Percentiles rank a stretch among this genome's conserved stretches.
These are phyloP conservation scores for Boletus calvinii DNA, from an alignment of 1,284 basidiomycete species.

Conservation along the genomic window DNA sequence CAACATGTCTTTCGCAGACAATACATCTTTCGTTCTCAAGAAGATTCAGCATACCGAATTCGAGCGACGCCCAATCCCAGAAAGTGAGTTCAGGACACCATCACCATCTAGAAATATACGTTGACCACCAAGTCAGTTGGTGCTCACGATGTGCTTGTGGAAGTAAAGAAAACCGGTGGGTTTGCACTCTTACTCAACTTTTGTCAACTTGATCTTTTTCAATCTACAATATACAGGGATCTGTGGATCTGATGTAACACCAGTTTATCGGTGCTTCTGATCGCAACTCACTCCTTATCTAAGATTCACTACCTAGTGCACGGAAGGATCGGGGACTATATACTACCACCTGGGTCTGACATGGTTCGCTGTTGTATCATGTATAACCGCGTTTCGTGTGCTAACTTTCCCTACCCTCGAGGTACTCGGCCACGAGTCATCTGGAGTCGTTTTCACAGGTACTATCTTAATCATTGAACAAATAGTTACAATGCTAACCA, in stretches of 20 bases:
- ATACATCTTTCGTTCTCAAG: slow-evolving; percentile 78
- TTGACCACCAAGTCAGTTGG: slow-evolving; percentile 45
- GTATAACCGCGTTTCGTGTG: slow-evolving; percentile 1
- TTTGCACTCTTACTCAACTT: slow-evolving; percentile 6
- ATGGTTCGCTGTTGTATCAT: slow-evolving; percentile 52
- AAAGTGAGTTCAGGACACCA: slow-evolving; percentile 45
- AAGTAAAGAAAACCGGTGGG: slow-evolving; percentile 89
- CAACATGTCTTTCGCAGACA: slow-evolving; percentile 55
- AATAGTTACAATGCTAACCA: background rate
- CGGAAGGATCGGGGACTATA: slow-evolving; percentile 77
- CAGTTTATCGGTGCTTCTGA: background rate
- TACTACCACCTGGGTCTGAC: slow-evolving; percentile 59
- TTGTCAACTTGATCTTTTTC: slow-evolving; percentile 9
- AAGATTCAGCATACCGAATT: slow-evolving; percentile 71
- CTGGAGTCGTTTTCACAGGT: slow-evolving; percentile 48
- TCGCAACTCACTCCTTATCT: slow-evolving; percentile 11
- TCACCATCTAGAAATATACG: background rate
- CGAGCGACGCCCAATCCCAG: slow-evolving; percentile 78
- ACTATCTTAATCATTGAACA: background rate
- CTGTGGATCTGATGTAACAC: slow-evolving; percentile 80
- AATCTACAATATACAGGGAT: slow-evolving; percentile 55
- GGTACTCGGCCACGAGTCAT: slow-evolving; percentile 60
- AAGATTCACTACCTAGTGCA: slow-evolving; percentile 77
- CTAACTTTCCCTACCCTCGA: slow-evolving; percentile 18
- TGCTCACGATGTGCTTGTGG: slow-evolving; percentile 81